Percentiles rank a stretch among this genome's conserved stretches.
Conservation (phyloP, 371 early-diverging fungal species). For the Gilbertella persicaria region DNA sequence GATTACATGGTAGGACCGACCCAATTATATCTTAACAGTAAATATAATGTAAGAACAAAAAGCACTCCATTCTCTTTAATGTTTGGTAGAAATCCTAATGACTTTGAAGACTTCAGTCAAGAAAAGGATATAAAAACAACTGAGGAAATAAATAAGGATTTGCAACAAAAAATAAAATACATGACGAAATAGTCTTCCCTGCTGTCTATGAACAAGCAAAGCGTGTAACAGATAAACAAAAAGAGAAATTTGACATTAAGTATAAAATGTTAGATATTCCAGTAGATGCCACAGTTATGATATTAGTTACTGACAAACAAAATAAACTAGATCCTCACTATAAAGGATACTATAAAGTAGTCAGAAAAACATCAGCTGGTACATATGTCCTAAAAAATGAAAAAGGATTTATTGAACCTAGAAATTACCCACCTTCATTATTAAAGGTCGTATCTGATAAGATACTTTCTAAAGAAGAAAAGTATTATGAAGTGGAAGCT, state of each 20-base stretch:
- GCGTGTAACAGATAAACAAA: no score
- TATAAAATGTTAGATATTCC: background rate
- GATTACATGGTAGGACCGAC: conserved; percentile 17
- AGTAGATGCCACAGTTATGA: background rate
- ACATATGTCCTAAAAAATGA: background rate
- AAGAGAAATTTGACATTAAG: background rate
- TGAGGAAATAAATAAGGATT: background rate
- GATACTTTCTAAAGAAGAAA: background rate
- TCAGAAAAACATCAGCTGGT: background rate
- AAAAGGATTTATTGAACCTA: background rate
- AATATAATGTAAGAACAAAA: conserved; percentile 7
- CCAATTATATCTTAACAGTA: conserved; percentile 21
- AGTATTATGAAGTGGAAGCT: background rate
- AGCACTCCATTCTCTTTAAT: conserved; percentile 15
- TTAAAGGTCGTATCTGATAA: background rate
- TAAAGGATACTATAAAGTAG: background rate
- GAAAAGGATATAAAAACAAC: background rate
- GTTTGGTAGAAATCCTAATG: conserved; percentile 16
- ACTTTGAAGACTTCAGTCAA: conserved; percentile 8
- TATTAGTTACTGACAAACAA: background rate
- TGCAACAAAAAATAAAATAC: background rate
- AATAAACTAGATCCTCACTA: background rate
- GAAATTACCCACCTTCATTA: background rate
- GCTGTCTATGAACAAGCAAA: background rate
- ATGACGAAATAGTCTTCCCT: background rate